Percentiles rank a stretch among this genome's conserved stretches.
Conservation (phyloP, 2,329 filamentous ascomycete genomes). For the Xylaria digitata region DNA sequence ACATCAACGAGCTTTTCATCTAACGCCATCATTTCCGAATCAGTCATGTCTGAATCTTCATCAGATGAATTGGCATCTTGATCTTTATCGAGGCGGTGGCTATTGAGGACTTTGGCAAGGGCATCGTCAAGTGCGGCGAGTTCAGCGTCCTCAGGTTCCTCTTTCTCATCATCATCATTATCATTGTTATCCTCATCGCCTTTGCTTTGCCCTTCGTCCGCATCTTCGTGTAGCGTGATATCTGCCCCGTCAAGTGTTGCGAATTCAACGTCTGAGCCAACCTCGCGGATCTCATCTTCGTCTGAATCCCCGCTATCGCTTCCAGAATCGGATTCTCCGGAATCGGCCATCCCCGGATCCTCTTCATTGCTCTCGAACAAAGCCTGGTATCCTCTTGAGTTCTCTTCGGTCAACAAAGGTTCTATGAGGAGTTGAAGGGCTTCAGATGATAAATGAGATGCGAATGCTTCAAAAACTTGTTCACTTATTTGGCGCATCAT, state of each 20-base stretch:
- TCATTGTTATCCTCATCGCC: slow-evolving; percentile 58
- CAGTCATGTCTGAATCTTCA: slow-evolving; percentile 86
- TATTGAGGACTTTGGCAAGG: slow-evolving; percentile 81
- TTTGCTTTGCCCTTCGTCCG: slow-evolving; percentile 57
- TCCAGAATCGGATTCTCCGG: slow-evolving; percentile 55
- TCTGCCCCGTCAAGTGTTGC: slow-evolving; percentile 55
- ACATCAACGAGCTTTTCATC: slow-evolving; percentile 86
- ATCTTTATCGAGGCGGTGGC: slow-evolving; percentile 71
- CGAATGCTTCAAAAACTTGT: slow-evolving; percentile 88
- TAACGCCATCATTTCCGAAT: slow-evolving; percentile 93
- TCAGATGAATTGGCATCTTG: slow-evolving; percentile 66
- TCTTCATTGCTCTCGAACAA: slow-evolving; percentile 81
- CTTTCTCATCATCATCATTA: slow-evolving; percentile 55
- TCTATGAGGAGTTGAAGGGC: slow-evolving; percentile 75
- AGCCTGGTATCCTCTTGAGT: slow-evolving; percentile 82
- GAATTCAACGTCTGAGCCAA: slow-evolving; percentile 57
- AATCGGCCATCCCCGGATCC: slow-evolving; percentile 64
- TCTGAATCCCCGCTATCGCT: slow-evolving; percentile 56
- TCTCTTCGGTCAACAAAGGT: slow-evolving; percentile 83
- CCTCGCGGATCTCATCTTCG: slow-evolving; percentile 55
- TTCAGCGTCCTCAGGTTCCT: slow-evolving; percentile 58
- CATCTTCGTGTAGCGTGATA: slow-evolving; percentile 52
- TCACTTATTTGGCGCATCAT: slow-evolving; percentile 88
- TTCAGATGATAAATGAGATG: slow-evolving; percentile 76
- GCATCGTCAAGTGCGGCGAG: slow-evolving; percentile 73